Conservation (phyloP, 2,329 filamentous ascomycete species). For the Orbilia blumenaviensis region DNA sequence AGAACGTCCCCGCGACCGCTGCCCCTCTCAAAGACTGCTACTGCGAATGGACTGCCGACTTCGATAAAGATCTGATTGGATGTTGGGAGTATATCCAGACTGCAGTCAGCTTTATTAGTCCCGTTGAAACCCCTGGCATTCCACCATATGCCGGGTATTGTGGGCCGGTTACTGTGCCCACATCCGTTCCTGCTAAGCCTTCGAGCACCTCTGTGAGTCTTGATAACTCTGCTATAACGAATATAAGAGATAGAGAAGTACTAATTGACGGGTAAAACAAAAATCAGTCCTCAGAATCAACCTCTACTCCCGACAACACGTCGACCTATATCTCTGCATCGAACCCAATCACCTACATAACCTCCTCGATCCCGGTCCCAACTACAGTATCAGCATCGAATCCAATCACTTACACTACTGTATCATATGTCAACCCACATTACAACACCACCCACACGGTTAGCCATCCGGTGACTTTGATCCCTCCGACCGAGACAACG, state of each 20-base stretch:
- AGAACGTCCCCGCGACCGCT: conserved; percentile 12
- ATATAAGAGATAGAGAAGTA: background rate
- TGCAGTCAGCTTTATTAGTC: conserved; percentile 20
- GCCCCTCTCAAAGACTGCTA: conserved; percentile 22
- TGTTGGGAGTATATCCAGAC: conserved; percentile 38
- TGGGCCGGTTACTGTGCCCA: conserved; percentile 5
- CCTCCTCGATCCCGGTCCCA: background rate
- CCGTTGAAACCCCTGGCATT: conserved; percentile 19
- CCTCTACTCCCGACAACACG: background rate
- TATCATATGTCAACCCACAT: background rate
- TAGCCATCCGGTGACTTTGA: conserved; percentile 1
- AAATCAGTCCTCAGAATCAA: background rate
- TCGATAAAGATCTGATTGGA: conserved; percentile 21
- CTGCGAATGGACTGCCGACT: conserved; percentile 31
- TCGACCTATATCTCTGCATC: conserved; percentile 16
- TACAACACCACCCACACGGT: conserved; percentile 5
- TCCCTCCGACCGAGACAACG: conserved; percentile 15
- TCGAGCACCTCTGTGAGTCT: conserved; percentile 3
- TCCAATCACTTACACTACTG: background rate
- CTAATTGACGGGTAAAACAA: background rate
- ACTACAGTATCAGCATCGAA: background rate
- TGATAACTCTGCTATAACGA: background rate
- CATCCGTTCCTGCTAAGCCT: background rate
- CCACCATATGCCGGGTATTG: conserved; percentile 29
- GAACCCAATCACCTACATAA: conserved; percentile 19